Base-by-base conservation (phyloP, 108 stramenopile genomes). In the Craspedostauros australis region DNA sequence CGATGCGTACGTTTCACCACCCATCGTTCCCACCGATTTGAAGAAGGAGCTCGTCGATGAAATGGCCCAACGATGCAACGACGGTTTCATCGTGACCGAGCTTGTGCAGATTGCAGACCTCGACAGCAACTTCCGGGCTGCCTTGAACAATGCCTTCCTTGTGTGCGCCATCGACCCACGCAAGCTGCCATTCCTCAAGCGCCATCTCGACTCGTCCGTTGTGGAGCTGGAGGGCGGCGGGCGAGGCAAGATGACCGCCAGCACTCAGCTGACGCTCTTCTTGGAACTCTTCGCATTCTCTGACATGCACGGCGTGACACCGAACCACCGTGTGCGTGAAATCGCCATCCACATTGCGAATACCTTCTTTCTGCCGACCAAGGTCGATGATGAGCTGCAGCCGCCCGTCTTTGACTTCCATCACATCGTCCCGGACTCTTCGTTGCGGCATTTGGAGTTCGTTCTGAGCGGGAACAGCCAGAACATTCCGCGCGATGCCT, bases 91-190 rank as follows among this genome's bases (percentile, higher is more conserved):
- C 8, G 46, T 75, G 11, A 32, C 68, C 18, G 46, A 62, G 11
- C 46, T 83, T 4, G 55, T 45, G 32, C 76, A 79, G n/a, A 68
- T 65, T 11, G 64, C 64, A 0, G 55, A 64, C 41, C 43, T 62
- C 22, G 73, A 80, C 32, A 40, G 32, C 8, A 76, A 72, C 44
- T 76, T 89, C 50, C 79, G 79, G 19, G 57, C 34, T 22, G 73
- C 79, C 1, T 58, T 86, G 14, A 53, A 53, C 15, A 54, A 68
- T 54, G 83, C 83, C 15, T 82, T 91, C 38, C 59, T 72, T 28
- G 66, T 68, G 5, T 86, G 85, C 43, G 76, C 77, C 12, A 29
- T 71, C 2, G 89, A 91, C 58, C 56, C 72, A 20, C 80, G 89
- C 20, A 59, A 78, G 15, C 41, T 71, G n/a, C 80, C 78, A 15